Percentiles rank a stretch among this genome's conserved stretches.
Conservation (phyloP, 495 filamentous ascomycete species). For the Bryoglossum gracile region DNA sequence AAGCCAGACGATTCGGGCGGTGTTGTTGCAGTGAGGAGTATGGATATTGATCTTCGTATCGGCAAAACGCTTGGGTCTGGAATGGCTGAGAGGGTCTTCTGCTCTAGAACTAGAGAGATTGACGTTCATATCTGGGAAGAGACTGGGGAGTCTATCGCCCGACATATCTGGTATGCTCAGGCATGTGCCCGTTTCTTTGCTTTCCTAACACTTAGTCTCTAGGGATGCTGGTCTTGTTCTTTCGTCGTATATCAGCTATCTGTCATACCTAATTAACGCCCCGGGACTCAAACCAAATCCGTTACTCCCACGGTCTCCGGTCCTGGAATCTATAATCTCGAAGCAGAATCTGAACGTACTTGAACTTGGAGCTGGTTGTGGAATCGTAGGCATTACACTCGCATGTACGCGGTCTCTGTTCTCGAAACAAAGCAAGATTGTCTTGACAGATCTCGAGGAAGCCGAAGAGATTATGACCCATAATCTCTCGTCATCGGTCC, state of each 20-base stretch:
- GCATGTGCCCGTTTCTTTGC: conserved; percentile 12
- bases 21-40: conserved; percentile 18
- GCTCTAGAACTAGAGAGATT: background rate
- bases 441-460: conserved; percentile 79
- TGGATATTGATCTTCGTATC: conserved; percentile 6
- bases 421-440: conserved; percentile 36
- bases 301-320: background rate
- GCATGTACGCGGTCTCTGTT: conserved; percentile 45
- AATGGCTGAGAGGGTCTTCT: conserved; percentile 18
- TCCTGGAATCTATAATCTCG: background rate
- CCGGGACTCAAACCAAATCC: too few species aligned
- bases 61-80: background rate
- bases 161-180: conserved; percentile 79
- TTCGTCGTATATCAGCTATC: conserved; percentile 33
- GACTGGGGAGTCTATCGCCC: conserved; percentile 88
- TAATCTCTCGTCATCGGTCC: conserved; percentile 36
- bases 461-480: conserved; percentile 56
- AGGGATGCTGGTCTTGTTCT: conserved; percentile 68
- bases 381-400: conserved; percentile 72
- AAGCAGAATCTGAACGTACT: conserved; percentile 44
- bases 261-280: conserved; percentile 1
- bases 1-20: conserved; percentile 9
- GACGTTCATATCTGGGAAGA: conserved; percentile 64
- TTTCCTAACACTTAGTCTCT: conserved; percentile 11
- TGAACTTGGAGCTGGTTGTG: conserved; percentile 81